These are phyloP conservation scores for Pezicula neosporulosa DNA, from an alignment of 2,329 filamentous ascomycete genomes.

Conservation along the genomic window DNA sequence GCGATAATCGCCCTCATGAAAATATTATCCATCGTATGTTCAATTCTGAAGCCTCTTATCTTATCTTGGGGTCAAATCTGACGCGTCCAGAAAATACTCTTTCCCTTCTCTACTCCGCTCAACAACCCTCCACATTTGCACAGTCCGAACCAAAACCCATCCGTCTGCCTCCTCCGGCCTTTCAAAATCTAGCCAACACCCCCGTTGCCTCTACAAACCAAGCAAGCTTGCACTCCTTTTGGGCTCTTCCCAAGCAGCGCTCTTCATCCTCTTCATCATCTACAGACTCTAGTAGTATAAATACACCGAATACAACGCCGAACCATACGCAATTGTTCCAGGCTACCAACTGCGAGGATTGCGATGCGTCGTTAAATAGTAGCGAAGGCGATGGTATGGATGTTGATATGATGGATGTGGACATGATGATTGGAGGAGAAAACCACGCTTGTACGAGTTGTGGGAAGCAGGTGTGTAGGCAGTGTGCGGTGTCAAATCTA, in stretches of 20 bases:
- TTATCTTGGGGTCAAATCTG: conserved; percentile 8
- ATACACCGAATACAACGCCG: conserved; percentile 8
- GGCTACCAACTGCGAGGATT: conserved; percentile 50
- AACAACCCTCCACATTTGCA: conserved; percentile 31
- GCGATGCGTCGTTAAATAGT: conserved; percentile 33
- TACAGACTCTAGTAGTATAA: conserved; percentile 20
- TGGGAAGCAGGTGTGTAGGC: conserved; percentile 53
- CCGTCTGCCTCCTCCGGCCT: conserved; percentile 11
- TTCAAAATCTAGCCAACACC: conserved; percentile 8
- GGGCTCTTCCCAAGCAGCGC: conserved; percentile 41
- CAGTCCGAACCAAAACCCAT: conserved; percentile 14
- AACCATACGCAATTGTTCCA: conserved; percentile 15
- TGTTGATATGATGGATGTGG: conserved; percentile 37
- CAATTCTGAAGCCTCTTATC: not conserved
- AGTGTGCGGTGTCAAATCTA: conserved; percentile 56
- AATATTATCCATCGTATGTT: conserved; percentile 34
- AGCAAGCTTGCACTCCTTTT: conserved; percentile 57
- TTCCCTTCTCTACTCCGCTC: conserved; percentile 54
- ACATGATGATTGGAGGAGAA: conserved; percentile 28
- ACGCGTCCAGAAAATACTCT: conserved; percentile 43
- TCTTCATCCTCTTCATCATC: conserved; percentile 28
- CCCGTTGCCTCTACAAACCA: conserved; percentile 32
- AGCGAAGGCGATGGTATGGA: conserved; percentile 10
- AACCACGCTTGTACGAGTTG: conserved; percentile 44
- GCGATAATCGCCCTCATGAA: conserved; percentile 55